These are phyloP conservation scores for Psilocybe azurescens DNA, from an alignment of 768 basidiomycete genomes.

Conservation along the genomic window DNA sequence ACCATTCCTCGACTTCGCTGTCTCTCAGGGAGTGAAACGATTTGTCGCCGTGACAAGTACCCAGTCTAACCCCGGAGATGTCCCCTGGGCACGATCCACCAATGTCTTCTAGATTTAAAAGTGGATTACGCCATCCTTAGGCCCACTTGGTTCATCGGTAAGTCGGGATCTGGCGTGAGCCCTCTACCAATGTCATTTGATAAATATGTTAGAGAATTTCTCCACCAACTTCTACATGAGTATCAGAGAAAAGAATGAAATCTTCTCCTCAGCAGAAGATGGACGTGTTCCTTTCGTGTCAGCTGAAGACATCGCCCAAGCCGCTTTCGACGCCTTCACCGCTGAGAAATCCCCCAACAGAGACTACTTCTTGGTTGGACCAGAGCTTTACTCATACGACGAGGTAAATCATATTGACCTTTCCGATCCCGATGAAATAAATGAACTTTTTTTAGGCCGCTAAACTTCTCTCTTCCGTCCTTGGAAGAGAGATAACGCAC, in stretches of 20 bases:
- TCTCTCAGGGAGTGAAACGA: conserved; percentile 33
- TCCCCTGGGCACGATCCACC: conserved; percentile 25
- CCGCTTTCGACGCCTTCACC: conserved; percentile 28
- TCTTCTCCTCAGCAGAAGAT: conserved; percentile 23
- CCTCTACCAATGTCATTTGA: conserved; percentile 8
- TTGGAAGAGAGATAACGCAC: conserved; percentile 23
- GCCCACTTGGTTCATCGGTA: conserved; percentile 29
- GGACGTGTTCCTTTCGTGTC: conserved; percentile 29
- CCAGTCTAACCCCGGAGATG: conserved; percentile 15
- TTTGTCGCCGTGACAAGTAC: conserved; percentile 33
- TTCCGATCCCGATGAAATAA: neutral
- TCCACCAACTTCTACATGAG: conserved; percentile 6
- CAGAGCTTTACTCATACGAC: conserved; percentile 31
- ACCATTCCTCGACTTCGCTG: conserved; percentile 33
- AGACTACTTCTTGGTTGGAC: conserved; percentile 30
- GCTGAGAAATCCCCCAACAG: conserved; percentile 14
- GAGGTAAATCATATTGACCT: conserved; percentile 16
- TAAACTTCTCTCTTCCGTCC: conserved; percentile 10
- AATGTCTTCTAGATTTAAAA: conserved; percentile 24
- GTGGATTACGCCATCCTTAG: conserved; percentile 30
- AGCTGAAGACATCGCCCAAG: conserved; percentile 33
- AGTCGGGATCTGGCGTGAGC: neutral
- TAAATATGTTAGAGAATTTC: conserved; percentile 23
- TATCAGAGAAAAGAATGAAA: conserved; percentile 10
- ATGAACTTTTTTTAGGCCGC: neutral